These are phyloP conservation scores for Ploettnerulaceae sp. DNA, from an alignment of 2,329 filamentous ascomycete genomes.

Conservation along the genomic window DNA sequence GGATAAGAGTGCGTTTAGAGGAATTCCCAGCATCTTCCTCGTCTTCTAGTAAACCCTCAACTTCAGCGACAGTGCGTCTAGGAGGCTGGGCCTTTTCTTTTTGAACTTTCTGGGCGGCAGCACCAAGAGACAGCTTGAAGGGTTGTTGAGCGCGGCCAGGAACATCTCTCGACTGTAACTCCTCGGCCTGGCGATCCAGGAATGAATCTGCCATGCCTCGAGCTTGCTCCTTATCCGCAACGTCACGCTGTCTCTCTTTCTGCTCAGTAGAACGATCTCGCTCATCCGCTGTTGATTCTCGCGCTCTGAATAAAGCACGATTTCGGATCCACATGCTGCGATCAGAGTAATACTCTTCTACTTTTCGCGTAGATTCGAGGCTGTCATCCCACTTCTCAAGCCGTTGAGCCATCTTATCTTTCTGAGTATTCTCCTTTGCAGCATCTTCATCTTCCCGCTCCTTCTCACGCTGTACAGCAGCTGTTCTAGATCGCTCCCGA, in stretches of 20 bases:
- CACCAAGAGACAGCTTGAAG: constrained; percentile 90
- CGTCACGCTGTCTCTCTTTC: constrained; percentile 64
- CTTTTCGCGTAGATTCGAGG: constrained; percentile 64
- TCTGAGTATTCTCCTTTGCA: constrained; percentile 57
- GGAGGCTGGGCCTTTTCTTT: constrained; percentile 51
- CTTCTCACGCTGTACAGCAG: constrained; percentile 79
- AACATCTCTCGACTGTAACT: constrained; percentile 53
- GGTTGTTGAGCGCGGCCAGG: constrained; percentile 54
- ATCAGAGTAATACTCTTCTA: constrained; percentile 81
- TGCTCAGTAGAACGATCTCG: constrained; percentile 74
- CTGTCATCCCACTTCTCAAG: constrained; percentile 87
- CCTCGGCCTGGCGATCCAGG: constrained; percentile 76
- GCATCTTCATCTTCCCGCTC: constrained; percentile 74
- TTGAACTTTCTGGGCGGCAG: constrained; percentile 71
- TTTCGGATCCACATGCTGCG: constrained; percentile 80
- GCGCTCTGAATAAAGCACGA: constrained; percentile 64
- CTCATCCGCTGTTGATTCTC: constrained; percentile 76
- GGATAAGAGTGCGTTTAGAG: constrained; percentile 70
- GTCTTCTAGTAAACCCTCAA: constrained; percentile 90
- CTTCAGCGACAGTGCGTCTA: constrained; percentile 82
- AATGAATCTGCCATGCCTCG: constrained; percentile 86
- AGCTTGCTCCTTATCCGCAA: constrained; percentile 70
- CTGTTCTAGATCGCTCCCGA: constrained; percentile 76
- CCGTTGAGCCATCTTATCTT: constrained; percentile 64
- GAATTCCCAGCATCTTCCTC: constrained; percentile 75